Evolutionary conservation across 176 grass and related monocot species (phyloP).

Genomic region (Cenchrus purpureus): DNA sequence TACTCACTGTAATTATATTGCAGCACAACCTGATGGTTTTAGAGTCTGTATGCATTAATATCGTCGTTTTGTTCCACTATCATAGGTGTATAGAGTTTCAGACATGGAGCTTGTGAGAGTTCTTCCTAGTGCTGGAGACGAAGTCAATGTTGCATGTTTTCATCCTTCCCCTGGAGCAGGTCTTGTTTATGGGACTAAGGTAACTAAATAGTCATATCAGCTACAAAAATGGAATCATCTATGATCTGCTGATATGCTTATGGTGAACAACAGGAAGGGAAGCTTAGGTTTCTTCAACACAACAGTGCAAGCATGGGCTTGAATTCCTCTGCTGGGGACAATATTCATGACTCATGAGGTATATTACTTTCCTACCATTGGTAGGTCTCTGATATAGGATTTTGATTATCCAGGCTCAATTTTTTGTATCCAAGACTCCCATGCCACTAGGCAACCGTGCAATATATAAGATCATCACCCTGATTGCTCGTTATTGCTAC

Average conservation of each 20-base stretch:
- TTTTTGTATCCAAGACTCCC: neutral
- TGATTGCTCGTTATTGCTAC: slow-evolving; percentile 10
- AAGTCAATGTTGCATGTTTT: slow-evolving; percentile 97
- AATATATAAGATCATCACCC: neutral
- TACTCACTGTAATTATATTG: neutral
- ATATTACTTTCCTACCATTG: slow-evolving; percentile 27
- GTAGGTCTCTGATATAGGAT: neutral
- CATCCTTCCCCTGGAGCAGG: slow-evolving; percentile 81
- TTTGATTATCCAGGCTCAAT: neutral
- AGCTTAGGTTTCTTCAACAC: slow-evolving; percentile 86
- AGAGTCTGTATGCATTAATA: slow-evolving; percentile 9
- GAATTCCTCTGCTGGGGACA: slow-evolving; percentile 56
- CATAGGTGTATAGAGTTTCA: slow-evolving; percentile 96
- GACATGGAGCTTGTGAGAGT: slow-evolving; percentile 99
- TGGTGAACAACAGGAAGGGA: slow-evolving; percentile 68
- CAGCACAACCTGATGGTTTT: neutral
- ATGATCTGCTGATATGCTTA: slow-evolving; percentile 36
- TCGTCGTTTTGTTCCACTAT: neutral
- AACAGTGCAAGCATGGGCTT: slow-evolving; percentile 53
- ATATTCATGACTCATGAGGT: slow-evolving; percentile 65
- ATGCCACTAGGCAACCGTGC: too few species aligned
- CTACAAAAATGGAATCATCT: slow-evolving; percentile 3
- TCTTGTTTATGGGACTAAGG: slow-evolving; percentile 97
- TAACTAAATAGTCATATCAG: slow-evolving; percentile 36
- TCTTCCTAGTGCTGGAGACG: slow-evolving; percentile 86